These are phyloP conservation scores for Rhododendron williamsianum DNA, from an alignment of 148 eudicot species.

Conservation along the genomic window DNA sequence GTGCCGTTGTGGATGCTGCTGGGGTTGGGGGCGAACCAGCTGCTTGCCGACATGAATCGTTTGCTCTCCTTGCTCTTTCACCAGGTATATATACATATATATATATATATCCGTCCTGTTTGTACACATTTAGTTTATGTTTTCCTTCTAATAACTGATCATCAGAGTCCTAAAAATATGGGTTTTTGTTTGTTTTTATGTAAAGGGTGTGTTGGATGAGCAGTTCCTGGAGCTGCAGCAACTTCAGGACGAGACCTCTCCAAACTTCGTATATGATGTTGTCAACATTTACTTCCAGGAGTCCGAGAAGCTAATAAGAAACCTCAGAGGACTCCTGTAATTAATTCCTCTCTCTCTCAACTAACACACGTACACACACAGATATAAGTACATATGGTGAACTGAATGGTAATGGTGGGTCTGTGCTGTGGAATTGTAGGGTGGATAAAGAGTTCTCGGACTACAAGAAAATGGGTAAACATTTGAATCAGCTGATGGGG, in stretches of 20 bases:
- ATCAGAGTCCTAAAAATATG: neutral
- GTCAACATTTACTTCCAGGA: conserved; percentile 81
- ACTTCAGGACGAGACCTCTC: conserved; percentile 77
- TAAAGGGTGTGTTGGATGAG: conserved; percentile 86
- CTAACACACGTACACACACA: neutral
- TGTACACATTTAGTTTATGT: neutral
- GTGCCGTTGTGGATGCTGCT: conserved; percentile 89
- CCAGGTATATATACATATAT: conserved; percentile 32
- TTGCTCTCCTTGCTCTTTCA: conserved; percentile 80
- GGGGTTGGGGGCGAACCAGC: conserved; percentile 64
- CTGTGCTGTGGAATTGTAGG: conserved; percentile 26
- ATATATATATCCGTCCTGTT: neutral
- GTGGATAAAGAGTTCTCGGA: conserved; percentile 69
- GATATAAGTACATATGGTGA: too few relatives aligned
- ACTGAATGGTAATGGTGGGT: neutral
- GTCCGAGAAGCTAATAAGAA: conserved; percentile 76
- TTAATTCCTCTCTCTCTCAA: neutral
- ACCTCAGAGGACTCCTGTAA: conserved; percentile 60
- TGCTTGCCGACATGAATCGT: conserved; percentile 89
- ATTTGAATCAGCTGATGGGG: conserved; percentile 89
- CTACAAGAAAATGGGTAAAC: conserved; percentile 78
- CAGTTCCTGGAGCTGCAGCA: conserved; percentile 92
- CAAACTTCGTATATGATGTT: conserved; percentile 78
- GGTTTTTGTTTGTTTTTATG: neutral
- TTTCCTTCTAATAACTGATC: neutral